Evolutionary conservation across 2,329 filamentous ascomycete species (phyloP), one percentile per base, ranked within the genome.

Genomic region (Ramichloridium luteum): DNA sequence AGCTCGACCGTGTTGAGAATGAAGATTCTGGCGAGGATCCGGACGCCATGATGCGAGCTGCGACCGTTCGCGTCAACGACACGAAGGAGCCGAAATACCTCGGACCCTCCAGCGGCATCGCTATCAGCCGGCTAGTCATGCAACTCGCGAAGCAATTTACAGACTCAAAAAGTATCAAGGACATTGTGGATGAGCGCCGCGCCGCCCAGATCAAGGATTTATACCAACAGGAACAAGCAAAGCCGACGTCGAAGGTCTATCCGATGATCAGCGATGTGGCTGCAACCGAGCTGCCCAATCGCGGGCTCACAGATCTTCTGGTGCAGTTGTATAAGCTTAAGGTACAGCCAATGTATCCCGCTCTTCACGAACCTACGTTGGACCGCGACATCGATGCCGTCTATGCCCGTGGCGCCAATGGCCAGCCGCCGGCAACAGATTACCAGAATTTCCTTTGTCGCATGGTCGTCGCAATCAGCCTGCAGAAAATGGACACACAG

Each of bases 141-240:
- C 86, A 94, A 55, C 76, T 93, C 57, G 88, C 88, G 32, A 96
- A 93, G 60, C 79, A 85, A 41, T 93, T 88, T 50, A 92, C 85
- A 15, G 80, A 90, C 49, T 80, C 84, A 4, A 82, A 85, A 56
- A 84, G 79, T 43, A 94, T 96, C 53, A 85, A 84, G 36, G 85
- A 94, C 45, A 76, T 96, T 30, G 82, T 94, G 17, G 83, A 86
- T 3, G 80, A 86, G 70, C 53, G 74, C 60, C 56, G 74, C 56
- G 51, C 75, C 60, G 60, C 73, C 64, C 62, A 74, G 53, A 66
- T 80, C 62, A 67, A 78, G 71, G 71, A 80, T 63, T 63, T 83
- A 60, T 60, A 77, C 61, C 48, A 67, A 46, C 53, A 74, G 66
- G 64, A 92, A 69, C 67, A 72, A 45, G 61, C 61, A 32, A 75